Evolutionary conservation across 352 stramenopile genomes (phyloP).

Genomic region (Peronospora belbahrii): DNA sequence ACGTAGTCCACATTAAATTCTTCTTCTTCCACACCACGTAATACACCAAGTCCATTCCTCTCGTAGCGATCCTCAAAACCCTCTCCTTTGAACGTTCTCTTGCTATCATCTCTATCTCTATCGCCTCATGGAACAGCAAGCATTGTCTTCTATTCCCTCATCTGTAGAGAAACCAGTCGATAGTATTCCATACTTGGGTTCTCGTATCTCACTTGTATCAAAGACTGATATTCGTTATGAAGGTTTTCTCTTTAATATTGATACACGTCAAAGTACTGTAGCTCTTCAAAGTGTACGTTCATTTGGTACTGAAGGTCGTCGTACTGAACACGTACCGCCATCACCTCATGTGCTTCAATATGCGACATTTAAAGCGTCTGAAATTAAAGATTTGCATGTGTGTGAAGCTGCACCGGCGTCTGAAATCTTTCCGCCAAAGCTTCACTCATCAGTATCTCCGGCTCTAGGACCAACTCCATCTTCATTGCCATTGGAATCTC

Average conservation of each 20-base stretch:
- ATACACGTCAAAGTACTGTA: constrained; percentile 77
- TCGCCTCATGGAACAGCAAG: no score
- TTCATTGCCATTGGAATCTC: constrained; percentile 17
- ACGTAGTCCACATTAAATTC: no score
- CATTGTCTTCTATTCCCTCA: no score
- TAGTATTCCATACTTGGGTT: constrained; percentile 77
- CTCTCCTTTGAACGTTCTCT: no score
- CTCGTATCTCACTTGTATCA: constrained; percentile 74
- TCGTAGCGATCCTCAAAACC: no score
- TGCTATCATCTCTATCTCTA: no score
- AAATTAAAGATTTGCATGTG: constrained; percentile 84
- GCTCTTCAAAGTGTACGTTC: constrained; percentile 74
- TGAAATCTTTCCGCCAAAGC: constrained; percentile 9
- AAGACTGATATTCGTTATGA: constrained; percentile 87
- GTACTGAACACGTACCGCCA: constrained; percentile 59
- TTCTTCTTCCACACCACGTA: no score
- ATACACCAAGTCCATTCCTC: no score
- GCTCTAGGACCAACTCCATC: constrained; percentile 16
- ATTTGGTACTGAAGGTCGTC: constrained; percentile 78
- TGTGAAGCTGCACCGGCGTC: constrained; percentile 55
- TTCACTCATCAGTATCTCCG: constrained; percentile 2
- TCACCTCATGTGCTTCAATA: constrained; percentile 73
- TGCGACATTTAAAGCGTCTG: constrained; percentile 72
- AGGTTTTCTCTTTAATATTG: constrained; percentile 82
- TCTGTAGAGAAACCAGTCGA: constrained; percentile 26